phyloP scores from a whole-genome alignment of 345 rosid genomes.

The Murraya koenigii region DNA sequence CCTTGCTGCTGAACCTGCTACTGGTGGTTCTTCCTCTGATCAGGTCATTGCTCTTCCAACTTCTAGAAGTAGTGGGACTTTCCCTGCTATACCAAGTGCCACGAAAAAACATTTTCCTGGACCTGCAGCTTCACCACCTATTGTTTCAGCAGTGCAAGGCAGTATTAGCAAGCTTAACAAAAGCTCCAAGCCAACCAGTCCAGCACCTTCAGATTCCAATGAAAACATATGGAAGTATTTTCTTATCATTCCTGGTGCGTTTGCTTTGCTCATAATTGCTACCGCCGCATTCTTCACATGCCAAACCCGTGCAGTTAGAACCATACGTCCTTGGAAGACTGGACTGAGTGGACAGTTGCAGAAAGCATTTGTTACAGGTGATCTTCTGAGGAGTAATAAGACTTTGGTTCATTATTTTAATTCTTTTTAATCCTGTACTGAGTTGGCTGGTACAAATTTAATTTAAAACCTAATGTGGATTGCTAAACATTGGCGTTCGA shows the following conservation, averaged over 20 bases:
- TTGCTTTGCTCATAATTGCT: constrained; percentile 30
- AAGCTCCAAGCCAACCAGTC: constrained; percentile 5
- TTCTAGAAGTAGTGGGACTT: constrained; percentile 77
- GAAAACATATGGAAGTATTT: constrained; percentile 52
- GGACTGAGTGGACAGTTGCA: constrained; percentile 96
- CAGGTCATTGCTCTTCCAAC: constrained; percentile 45
- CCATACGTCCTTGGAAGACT: constrained; percentile 88
- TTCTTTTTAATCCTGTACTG: not conserved
- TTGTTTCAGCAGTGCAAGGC: constrained; percentile 4
- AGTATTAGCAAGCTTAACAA: not conserved
- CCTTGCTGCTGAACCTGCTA: constrained; percentile 53
- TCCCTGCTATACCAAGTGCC: constrained; percentile 65
- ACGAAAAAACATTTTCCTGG: constrained; percentile 32
- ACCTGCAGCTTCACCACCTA: constrained; percentile 18
- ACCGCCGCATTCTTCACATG: constrained; percentile 33
- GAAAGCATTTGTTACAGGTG: constrained; percentile 89
- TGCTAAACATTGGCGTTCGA: not conserved
- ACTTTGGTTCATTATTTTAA: not conserved
- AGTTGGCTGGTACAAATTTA: not conserved
- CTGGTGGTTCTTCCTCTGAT: constrained; percentile 25
- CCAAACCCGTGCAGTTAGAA: constrained; percentile 50
- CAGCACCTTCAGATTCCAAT: constrained; percentile 22
- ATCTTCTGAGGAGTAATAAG: not conserved
- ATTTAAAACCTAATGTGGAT: not conserved
- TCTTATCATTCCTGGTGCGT: constrained; percentile 35